phyloP scores from a whole-genome alignment of 495 filamentous ascomycete species.

The Hyaloscypha finlandica region DNA sequence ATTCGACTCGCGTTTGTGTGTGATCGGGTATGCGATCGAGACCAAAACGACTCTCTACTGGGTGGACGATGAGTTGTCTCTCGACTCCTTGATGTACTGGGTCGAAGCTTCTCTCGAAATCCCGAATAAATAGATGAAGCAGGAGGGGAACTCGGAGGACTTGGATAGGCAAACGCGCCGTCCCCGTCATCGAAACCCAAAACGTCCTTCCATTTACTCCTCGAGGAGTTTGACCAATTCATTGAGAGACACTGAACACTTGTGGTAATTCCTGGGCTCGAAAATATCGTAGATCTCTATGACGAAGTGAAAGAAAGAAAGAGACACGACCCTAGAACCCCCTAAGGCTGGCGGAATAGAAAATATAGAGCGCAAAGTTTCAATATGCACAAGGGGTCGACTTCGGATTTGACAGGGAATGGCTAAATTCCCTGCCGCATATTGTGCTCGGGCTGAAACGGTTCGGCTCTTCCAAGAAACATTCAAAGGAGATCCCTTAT shows the following conservation, averaged over 20 bases:
- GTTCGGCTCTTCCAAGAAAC: not conserved
- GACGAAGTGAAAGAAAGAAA: not conserved
- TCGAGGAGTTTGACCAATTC: constrained; percentile 18
- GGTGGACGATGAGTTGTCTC: constrained; percentile 1
- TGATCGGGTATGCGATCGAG: constrained; percentile 1
- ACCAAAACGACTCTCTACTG: not conserved
- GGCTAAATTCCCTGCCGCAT: not conserved
- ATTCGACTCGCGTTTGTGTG: not conserved
- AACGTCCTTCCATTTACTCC: constrained; percentile 30
- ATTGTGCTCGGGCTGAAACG: constrained; percentile 4
- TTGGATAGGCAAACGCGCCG: not conserved
- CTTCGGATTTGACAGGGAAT: not conserved
- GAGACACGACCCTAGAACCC: not conserved
- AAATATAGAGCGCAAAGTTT: not conserved
- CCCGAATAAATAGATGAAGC: not conserved
- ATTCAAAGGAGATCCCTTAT: not conserved
- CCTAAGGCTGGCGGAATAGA: not conserved
- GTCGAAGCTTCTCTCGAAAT: constrained; percentile 6
- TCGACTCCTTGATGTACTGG: not conserved
- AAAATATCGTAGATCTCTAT: not conserved
- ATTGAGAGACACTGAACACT: constrained; percentile 5
- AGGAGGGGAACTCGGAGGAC: constrained; percentile 6
- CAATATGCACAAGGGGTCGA: not conserved
- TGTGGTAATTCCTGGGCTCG: not conserved
- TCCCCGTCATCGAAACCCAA: constrained; percentile 29